Evolutionary conservation across 495 filamentous ascomycete species (phyloP).

Genomic region (Penicillium angulare): DNA sequence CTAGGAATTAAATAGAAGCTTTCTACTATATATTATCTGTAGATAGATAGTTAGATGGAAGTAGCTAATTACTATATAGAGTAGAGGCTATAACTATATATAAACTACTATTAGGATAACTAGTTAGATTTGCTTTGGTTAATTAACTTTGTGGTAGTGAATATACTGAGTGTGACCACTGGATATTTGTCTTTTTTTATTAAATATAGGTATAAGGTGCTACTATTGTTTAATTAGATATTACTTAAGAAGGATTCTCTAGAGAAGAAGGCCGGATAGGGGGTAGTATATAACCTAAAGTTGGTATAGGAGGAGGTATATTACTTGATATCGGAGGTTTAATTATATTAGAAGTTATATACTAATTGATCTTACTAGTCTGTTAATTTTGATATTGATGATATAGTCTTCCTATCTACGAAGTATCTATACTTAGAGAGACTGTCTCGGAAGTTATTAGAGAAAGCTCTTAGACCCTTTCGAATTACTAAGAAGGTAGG

Average conservation of each 20-base stretch:
- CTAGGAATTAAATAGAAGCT: constrained; percentile 6
- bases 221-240: not conserved
- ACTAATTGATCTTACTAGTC: not conserved
- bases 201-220: constrained; percentile 11
- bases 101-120: constrained; percentile 28
- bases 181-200: constrained; percentile 17
- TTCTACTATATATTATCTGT: constrained; percentile 24
- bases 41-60: constrained; percentile 31
- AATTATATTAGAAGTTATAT: not conserved
- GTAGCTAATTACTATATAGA: constrained; percentile 18
- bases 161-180: not conserved
- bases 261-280: no score
- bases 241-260: not conserved
- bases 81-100: constrained; percentile 21
- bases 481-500: constrained; percentile 10
- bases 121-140: constrained; percentile 22
- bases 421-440: constrained; percentile 8
- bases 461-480: constrained; percentile 7
- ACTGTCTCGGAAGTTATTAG: constrained; percentile 7
- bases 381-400: not conserved
- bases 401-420: constrained; percentile 4
- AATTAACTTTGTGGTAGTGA: constrained; percentile 29
- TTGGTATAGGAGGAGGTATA: no score
- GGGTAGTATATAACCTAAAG: no score
- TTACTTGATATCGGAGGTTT: no score